Evolutionary conservation across 805 yeast genomes (phyloP).

Genomic region (Candida sakaeoensis): DNA sequence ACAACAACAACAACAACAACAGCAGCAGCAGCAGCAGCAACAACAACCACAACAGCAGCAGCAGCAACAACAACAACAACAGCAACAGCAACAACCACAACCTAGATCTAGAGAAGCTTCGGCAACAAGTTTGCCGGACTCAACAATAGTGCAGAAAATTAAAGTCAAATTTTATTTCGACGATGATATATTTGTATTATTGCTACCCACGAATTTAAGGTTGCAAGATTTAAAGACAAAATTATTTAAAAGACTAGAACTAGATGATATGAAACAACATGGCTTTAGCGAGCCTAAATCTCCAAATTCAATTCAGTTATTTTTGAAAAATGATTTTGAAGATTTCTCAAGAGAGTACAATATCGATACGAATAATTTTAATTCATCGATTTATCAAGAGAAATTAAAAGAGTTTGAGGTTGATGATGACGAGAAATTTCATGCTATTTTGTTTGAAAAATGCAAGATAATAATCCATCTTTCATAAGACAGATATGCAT

Average conservation of each 20-base stretch:
- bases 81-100: constrained; percentile 20
- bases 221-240: constrained; percentile 49
- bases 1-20: too few species aligned
- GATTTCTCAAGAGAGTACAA: constrained; percentile 31
- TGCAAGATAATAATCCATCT: constrained; percentile 35
- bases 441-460: constrained; percentile 37
- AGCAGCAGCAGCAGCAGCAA: too few species aligned
- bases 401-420: constrained; percentile 33
- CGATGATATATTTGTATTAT: constrained; percentile 76
- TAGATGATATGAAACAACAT: constrained; percentile 26
- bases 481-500: too few species aligned
- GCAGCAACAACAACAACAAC: too few species aligned
- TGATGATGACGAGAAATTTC: constrained; percentile 38
- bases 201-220: constrained; percentile 47
- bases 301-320: constrained; percentile 27
- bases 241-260: constrained; percentile 44
- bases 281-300: constrained; percentile 11
- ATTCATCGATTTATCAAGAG: constrained; percentile 19
- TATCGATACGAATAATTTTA: constrained; percentile 25
- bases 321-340: constrained; percentile 40
- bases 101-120: constrained; percentile 16
- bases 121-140: constrained; percentile 15
- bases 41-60: too few species aligned
- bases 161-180: constrained; percentile 75
- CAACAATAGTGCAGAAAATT: constrained; percentile 30